Evolutionary conservation across 2,329 filamentous ascomycete genomes (phyloP).

Genomic region (Pseudocercospora eumusae): DNA sequence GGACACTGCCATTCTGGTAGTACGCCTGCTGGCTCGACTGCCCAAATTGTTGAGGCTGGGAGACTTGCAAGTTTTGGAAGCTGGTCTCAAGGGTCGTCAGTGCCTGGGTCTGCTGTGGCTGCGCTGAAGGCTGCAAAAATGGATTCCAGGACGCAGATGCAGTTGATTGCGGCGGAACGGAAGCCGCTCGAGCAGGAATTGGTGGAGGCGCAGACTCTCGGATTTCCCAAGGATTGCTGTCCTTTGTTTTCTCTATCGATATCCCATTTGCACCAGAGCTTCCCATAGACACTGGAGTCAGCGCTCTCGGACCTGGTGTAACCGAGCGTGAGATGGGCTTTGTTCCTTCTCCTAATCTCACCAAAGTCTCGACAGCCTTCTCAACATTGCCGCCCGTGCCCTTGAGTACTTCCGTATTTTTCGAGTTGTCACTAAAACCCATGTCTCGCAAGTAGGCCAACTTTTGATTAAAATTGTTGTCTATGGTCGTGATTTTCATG

Average conservation of each 20-base stretch:
- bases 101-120: slow-evolving; percentile 27
- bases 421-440: slow-evolving; percentile 83
- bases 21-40: slow-evolving; percentile 25
- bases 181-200: slow-evolving; percentile 36
- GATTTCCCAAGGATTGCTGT: slow-evolving; percentile 50
- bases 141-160: slow-evolving; percentile 63
- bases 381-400: slow-evolving; percentile 83
- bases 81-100: slow-evolving; percentile 33
- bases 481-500: slow-evolving; percentile 55
- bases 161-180: slow-evolving; percentile 35
- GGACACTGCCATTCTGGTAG: slow-evolving; percentile 30
- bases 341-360: slow-evolving; percentile 74
- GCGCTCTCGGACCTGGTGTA: slow-evolving; percentile 36
- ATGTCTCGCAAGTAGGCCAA: slow-evolving; percentile 78
- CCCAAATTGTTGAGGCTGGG: slow-evolving; percentile 24
- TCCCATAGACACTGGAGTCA: slow-evolving; percentile 50
- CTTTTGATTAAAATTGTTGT: slow-evolving; percentile 72
- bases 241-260: slow-evolving; percentile 43
- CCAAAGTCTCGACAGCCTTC: slow-evolving; percentile 78
- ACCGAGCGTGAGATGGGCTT: slow-evolving; percentile 42
- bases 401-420: slow-evolving; percentile 79
- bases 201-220: slow-evolving; percentile 41
- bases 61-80: slow-evolving; percentile 74
- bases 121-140: slow-evolving; percentile 55
- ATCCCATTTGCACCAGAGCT: slow-evolving; percentile 49